phyloP scores from a whole-genome alignment of 495 filamentous ascomycete species.

The Trichoderma reesei region DNA sequence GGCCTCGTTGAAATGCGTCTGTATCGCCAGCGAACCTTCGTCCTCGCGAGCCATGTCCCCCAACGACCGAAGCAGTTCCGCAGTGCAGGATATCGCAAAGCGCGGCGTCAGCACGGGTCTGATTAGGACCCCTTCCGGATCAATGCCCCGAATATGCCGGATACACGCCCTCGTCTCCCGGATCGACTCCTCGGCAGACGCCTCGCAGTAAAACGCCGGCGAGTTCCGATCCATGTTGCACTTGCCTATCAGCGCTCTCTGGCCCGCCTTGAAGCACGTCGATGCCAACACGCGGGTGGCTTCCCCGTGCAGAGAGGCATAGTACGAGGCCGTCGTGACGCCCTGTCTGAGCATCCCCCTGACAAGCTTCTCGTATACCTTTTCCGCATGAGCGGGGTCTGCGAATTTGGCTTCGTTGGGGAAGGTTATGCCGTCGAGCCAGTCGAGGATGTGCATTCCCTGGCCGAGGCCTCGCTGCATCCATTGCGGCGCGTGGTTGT shows the following conservation, averaged over 20 bases:
- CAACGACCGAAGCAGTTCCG: constrained; percentile 41
- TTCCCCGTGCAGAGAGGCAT: constrained; percentile 47
- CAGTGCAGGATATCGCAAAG: constrained; percentile 52
- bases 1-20: constrained; percentile 58
- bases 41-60: constrained; percentile 41
- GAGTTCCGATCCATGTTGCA: constrained; percentile 56
- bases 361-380: constrained; percentile 45
- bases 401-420: constrained; percentile 49
- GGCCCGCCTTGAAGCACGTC: constrained; percentile 44
- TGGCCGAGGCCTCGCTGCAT: constrained; percentile 50
- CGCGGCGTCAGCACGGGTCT: constrained; percentile 52
- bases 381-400: constrained; percentile 42
- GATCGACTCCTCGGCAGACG: constrained; percentile 37
- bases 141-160: constrained; percentile 31
- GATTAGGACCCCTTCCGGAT: constrained; percentile 36
- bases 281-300: constrained; percentile 52
- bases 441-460: constrained; percentile 48
- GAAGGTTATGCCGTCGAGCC: constrained; percentile 53
- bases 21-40: constrained; percentile 47
- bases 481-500: constrained; percentile 59
- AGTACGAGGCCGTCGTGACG: constrained; percentile 58
- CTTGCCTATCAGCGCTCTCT: constrained; percentile 57
- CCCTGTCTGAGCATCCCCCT: constrained; percentile 50
- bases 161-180: constrained; percentile 45
- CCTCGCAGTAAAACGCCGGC: constrained; percentile 50